Evolutionary conservation across 1,139 yeast genomes (phyloP).

Genomic region (Pneumocystis murina): DNA sequence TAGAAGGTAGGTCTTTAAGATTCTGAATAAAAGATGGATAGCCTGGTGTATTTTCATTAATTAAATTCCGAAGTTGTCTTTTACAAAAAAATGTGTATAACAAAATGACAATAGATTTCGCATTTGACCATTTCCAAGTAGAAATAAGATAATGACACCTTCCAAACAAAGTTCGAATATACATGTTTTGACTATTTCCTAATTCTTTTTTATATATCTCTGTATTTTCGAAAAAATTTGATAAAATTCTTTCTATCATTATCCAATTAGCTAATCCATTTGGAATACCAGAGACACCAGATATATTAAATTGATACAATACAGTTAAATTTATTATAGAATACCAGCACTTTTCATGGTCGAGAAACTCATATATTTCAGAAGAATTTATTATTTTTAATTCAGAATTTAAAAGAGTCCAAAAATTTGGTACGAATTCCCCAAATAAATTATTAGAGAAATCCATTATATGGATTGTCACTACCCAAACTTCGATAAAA

Average conservation of each 20-base stretch:
- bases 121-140: conserved; percentile 16
- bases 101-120: conserved; percentile 12
- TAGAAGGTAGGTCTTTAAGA: conserved; percentile 6
- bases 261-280: conserved; percentile 7
- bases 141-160: conserved; percentile 14
- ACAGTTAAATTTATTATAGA: conserved; percentile 13
- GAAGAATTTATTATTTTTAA: background rate
- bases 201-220: background rate
- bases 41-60: conserved; percentile 10
- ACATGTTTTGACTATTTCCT: conserved; percentile 8
- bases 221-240: conserved; percentile 8
- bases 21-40: conserved; percentile 15
- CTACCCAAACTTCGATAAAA: background rate
- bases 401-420: conserved; percentile 2
- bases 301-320: conserved; percentile 13
- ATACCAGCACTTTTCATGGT: conserved; percentile 14
- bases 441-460: background rate
- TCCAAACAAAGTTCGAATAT: conserved; percentile 14
- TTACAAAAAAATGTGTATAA: conserved; percentile 16
- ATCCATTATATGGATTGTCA: background rate
- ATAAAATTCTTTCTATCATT: conserved; percentile 12
- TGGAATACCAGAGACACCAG: conserved; percentile 5
- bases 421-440: background rate
- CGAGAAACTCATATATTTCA: background rate
- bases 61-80: conserved; percentile 13